phyloP scores from a whole-genome alignment of 208 protist genomes.

The Crithidia expoeki region DNA sequence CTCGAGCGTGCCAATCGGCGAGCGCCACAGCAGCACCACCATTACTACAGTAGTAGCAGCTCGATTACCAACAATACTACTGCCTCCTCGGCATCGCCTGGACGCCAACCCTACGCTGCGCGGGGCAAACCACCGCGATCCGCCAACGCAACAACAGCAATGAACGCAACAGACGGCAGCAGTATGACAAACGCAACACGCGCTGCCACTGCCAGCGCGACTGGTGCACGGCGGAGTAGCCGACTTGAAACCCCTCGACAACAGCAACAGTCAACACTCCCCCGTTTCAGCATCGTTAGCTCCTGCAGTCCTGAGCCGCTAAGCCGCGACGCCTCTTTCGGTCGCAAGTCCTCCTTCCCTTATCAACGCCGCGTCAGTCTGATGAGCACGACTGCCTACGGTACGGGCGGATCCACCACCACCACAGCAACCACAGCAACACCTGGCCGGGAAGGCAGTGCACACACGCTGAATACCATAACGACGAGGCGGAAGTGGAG shows the following conservation, averaged over 20 bases:
- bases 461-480: neutral
- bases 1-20: constrained; percentile 13
- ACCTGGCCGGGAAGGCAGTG: neutral
- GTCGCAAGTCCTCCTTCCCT: neutral
- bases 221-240: neutral
- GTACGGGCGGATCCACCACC: neutral
- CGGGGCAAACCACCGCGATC: neutral
- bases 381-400: neutral
- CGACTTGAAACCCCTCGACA: neutral
- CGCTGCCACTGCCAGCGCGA: neutral
- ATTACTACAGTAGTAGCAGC: too few relatives aligned
- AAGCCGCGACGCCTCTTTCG: neutral
- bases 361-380: neutral
- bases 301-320: neutral
- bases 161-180: neutral
- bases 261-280: neutral
- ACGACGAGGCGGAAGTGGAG: neutral
- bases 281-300: neutral
- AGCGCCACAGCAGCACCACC: neutral
- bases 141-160: neutral
- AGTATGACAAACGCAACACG: neutral
- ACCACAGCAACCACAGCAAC: neutral
- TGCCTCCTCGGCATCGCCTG: neutral
- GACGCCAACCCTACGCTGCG: neutral
- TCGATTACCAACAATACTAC: neutral